These are phyloP conservation scores for Clavispora santaluciae DNA, from an alignment of 805 yeast species.

Conservation along the genomic window DNA sequence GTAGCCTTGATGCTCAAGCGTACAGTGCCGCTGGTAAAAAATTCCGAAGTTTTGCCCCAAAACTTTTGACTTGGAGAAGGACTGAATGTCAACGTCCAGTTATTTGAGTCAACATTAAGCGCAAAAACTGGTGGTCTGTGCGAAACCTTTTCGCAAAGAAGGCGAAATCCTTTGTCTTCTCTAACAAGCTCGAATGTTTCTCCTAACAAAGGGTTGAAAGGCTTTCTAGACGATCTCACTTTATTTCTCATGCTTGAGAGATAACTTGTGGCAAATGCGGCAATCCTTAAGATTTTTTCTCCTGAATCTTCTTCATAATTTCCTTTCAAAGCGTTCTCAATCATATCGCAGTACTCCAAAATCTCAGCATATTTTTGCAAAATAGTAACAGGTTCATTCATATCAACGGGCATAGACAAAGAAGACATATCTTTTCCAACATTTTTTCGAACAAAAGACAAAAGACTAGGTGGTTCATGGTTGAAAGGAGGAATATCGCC, in stretches of 20 bases:
- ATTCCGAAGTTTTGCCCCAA: conserved; percentile 92
- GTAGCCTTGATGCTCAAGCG: conserved; percentile 51
- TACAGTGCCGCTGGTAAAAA: conserved; percentile 68
- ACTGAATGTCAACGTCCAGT: conserved; percentile 67
- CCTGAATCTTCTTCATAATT: conserved; percentile 43
- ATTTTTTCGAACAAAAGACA: conserved; percentile 77
- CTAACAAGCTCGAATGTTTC: conserved; percentile 89
- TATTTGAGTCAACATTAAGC: conserved; percentile 60
- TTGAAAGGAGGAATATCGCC: conserved; percentile 53
- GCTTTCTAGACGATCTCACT: conserved; percentile 76
- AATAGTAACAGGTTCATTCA: conserved; percentile 86
- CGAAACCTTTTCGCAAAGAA: conserved; percentile 77
- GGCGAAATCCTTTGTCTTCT: conserved; percentile 72
- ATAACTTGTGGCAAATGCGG: conserved; percentile 77
- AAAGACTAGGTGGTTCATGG: conserved; percentile 74
- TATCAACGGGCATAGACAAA: conserved; percentile 88
- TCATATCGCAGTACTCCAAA: conserved; percentile 67
- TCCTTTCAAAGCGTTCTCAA: conserved; percentile 55
- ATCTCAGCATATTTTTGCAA: conserved; percentile 77
- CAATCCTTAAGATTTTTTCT: conserved; percentile 60
- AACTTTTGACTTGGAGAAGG: conserved; percentile 78
- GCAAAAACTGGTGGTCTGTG: conserved; percentile 90
- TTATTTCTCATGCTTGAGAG: conserved; percentile 69
- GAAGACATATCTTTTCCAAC: conserved; percentile 87
- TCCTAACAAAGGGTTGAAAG: conserved; percentile 91